Evolutionary conservation across 768 basidiomycete genomes (phyloP).

Genomic region (Suillus ampliporus): DNA sequence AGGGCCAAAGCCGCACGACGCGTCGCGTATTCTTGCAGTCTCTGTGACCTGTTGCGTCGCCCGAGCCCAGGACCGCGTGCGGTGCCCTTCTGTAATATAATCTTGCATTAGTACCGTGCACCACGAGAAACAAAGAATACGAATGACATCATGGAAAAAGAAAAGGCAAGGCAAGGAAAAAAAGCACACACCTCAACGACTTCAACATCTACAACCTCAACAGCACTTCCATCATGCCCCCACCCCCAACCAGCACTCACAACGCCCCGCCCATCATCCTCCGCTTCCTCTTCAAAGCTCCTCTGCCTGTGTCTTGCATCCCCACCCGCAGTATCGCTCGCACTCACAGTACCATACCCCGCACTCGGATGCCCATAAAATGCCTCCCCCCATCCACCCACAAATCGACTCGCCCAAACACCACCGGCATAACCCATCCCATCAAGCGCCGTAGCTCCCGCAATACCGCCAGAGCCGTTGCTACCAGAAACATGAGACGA

Average conservation of each 20-base stretch:
- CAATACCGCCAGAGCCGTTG: slow-evolving; percentile 29
- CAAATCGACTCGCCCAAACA: slow-evolving; percentile 43
- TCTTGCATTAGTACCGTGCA: neutral
- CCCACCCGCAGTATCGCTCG: slow-evolving; percentile 19
- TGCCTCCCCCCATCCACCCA: slow-evolving; percentile 48
- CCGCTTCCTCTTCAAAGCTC: slow-evolving; percentile 40
- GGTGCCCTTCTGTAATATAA: slow-evolving; percentile 50
- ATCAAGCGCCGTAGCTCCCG: slow-evolving; percentile 32
- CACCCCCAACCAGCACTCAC: slow-evolving; percentile 80
- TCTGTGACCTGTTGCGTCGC: slow-evolving; percentile 65
- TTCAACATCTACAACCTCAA: slow-evolving; percentile 70
- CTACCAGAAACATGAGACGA: slow-evolving; percentile 20
- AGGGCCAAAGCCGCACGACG: slow-evolving; percentile 53
- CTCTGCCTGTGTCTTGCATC: slow-evolving; percentile 30
- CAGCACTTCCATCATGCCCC: slow-evolving; percentile 77
- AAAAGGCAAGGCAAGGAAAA: slow-evolving; percentile 9
- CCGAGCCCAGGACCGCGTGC: slow-evolving; percentile 60
- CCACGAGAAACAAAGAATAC: neutral
- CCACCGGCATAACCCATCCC: slow-evolving; percentile 34
- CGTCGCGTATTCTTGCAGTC: slow-evolving; percentile 69
- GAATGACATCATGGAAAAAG: slow-evolving; percentile 14
- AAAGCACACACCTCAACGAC: slow-evolving; percentile 63
- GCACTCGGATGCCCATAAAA: slow-evolving; percentile 38
- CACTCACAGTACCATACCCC: slow-evolving; percentile 25
- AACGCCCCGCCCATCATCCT: slow-evolving; percentile 65